These are phyloP conservation scores for Ceratorhiza oryzae-sativae DNA, from an alignment of 1,284 basidiomycete species.

Conservation along the genomic window DNA sequence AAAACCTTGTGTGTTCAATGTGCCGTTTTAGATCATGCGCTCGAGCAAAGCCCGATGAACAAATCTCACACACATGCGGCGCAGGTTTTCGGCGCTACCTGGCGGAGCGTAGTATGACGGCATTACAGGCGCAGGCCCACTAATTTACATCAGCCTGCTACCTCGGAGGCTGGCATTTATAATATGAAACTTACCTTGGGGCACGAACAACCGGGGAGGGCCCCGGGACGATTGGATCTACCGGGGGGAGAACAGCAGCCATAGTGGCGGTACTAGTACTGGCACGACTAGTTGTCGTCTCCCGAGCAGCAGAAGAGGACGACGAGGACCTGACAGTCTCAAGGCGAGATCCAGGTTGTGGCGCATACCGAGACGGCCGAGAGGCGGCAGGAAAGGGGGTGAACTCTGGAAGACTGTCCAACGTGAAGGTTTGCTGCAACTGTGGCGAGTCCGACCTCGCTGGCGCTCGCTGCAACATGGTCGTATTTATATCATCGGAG, in stretches of 20 bases:
- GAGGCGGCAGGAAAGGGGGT: slow-evolving; percentile 17
- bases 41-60: slow-evolving; percentile 18
- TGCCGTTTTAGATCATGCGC: slow-evolving; percentile 23
- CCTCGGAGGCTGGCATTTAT: not conserved
- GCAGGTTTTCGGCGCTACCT: not conserved
- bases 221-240: not conserved
- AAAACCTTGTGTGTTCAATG: slow-evolving; percentile 26
- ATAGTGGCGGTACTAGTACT: no score
- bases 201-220: not conserved
- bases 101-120: slow-evolving; percentile 15
- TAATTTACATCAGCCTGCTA: not conserved
- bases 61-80: slow-evolving; percentile 19
- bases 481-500: not conserved
- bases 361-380: slow-evolving; percentile 14
- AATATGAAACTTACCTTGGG: slow-evolving; percentile 1
- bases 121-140: slow-evolving; percentile 4
- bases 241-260: not conserved
- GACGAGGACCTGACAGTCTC: not conserved
- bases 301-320: not conserved
- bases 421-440: not conserved
- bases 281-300: not conserved
- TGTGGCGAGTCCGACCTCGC: not conserved
- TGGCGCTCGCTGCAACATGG: not conserved
- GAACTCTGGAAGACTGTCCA: slow-evolving; percentile 12
- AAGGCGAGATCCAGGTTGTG: not conserved